These are phyloP conservation scores for Teratosphaeria zuluensis DNA, from an alignment of 2,329 filamentous ascomycete genomes.

Conservation along the genomic window DNA sequence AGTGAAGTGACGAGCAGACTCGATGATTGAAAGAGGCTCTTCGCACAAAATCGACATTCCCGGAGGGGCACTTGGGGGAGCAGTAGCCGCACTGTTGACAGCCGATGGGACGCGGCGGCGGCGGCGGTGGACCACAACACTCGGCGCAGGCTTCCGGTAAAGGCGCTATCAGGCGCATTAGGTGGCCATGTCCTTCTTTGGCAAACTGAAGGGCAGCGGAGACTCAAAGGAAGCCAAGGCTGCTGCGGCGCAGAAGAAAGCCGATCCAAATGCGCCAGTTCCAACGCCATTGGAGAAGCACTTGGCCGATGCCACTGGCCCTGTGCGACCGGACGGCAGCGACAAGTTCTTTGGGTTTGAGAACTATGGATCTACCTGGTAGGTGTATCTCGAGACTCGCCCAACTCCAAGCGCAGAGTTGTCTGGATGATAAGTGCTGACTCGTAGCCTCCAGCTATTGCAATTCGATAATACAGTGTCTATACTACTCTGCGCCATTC, in stretches of 20 bases:
- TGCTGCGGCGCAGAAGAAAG: slow-evolving; percentile 44
- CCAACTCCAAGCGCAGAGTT: background rate
- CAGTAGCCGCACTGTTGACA: background rate
- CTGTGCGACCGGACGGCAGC: slow-evolving; percentile 75
- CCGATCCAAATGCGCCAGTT: slow-evolving; percentile 47
- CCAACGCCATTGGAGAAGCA: slow-evolving; percentile 60
- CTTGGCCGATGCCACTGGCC: slow-evolving; percentile 71
- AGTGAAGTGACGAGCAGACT: background rate
- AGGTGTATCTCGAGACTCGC: slow-evolving; percentile 26
- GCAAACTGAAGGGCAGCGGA: slow-evolving; percentile 40
- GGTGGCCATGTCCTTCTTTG: slow-evolving; percentile 44
- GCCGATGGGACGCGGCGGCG: background rate
- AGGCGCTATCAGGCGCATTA: background rate
- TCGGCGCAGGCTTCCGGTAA: background rate
- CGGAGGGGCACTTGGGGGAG: background rate
- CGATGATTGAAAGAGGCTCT: background rate
- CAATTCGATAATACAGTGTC: slow-evolving; percentile 94
- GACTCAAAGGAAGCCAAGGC: slow-evolving; percentile 28
- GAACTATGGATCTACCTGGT: slow-evolving; percentile 99
- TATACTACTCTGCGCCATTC: slow-evolving; percentile 92
- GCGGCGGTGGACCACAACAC: background rate
- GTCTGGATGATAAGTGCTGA: background rate
- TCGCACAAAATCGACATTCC: background rate
- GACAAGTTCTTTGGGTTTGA: slow-evolving; percentile 98
- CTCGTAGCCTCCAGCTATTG: slow-evolving; percentile 59